Percentiles rank a stretch among this genome's conserved stretches.
These are phyloP conservation scores for Kwoniella shandongensis DNA, from an alignment of 768 basidiomycete species.

Conservation along the genomic window DNA sequence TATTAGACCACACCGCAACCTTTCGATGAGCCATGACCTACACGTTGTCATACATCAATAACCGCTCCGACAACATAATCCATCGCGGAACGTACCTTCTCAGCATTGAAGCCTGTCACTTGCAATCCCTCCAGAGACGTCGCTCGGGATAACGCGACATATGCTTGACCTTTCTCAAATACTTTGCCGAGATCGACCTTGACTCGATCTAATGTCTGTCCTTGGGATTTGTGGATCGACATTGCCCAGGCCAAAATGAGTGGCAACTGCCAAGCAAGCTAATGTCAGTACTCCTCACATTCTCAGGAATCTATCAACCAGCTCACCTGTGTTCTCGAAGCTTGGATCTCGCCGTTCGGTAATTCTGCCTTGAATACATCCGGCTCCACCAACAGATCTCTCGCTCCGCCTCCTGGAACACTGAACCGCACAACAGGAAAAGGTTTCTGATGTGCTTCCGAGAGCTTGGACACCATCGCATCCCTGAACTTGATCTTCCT, in stretches of 20 bases:
- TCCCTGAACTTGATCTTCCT: slow-evolving; percentile 44
- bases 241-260: slow-evolving; percentile 94
- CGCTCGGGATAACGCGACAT: slow-evolving; percentile 52
- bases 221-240: slow-evolving; percentile 98
- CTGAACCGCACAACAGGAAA: slow-evolving; percentile 79
- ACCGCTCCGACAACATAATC: neutral
- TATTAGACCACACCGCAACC: slow-evolving; percentile 41
- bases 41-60: neutral
- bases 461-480: slow-evolving; percentile 43
- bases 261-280: slow-evolving; percentile 62
- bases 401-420: slow-evolving; percentile 60
- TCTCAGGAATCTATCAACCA: neutral
- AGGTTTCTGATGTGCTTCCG: slow-evolving; percentile 24
- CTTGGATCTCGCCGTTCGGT: slow-evolving; percentile 81
- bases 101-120: slow-evolving; percentile 45
- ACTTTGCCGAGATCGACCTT: slow-evolving; percentile 90
- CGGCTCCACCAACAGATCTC: slow-evolving; percentile 62
- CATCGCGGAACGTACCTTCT: slow-evolving; percentile 36
- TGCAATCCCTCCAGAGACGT: slow-evolving; percentile 53
- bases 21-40: slow-evolving; percentile 49
- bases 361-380: slow-evolving; percentile 85
- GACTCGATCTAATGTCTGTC: slow-evolving; percentile 91
- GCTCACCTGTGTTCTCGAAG: slow-evolving; percentile 73
- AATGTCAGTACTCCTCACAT: neutral
- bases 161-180: slow-evolving; percentile 64